Percentiles rank a stretch among this genome's conserved stretches.
phyloP scores from a whole-genome alignment of 208 protist species.

The Acanthamoeba healyi region DNA sequence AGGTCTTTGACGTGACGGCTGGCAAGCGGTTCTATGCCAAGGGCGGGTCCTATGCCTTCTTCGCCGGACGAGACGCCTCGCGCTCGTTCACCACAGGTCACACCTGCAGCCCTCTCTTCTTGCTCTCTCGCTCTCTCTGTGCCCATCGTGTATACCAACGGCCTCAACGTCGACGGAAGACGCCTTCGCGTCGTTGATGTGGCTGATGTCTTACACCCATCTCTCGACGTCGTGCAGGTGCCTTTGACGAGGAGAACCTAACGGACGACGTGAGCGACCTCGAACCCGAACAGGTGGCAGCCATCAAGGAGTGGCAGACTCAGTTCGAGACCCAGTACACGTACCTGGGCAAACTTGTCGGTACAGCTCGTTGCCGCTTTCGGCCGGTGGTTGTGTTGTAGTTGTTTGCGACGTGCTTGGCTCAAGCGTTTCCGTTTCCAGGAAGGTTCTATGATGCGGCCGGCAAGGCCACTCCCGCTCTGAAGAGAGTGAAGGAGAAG shows the following conservation, averaged over 20 bases:
- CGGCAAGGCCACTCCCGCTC: neutral
- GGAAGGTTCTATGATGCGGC: constrained; percentile 40
- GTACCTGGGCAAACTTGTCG: constrained; percentile 51
- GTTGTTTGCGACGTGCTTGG: neutral
- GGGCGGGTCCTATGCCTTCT: constrained; percentile 65
- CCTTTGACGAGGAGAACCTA: constrained; percentile 11
- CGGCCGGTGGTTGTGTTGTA: neutral
- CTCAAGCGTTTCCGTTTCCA: neutral
- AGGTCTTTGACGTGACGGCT: constrained; percentile 58
- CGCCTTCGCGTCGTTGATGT: no score
- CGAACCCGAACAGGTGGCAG: constrained; percentile 30
- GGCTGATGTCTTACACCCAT: neutral
- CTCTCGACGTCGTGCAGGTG: neutral
- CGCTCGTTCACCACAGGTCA: constrained; percentile 40
- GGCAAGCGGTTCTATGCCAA: constrained; percentile 61
- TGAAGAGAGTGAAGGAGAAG: constrained; percentile 52
- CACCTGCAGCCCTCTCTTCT: no score
- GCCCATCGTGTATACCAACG: no score
- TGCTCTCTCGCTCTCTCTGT: no score
- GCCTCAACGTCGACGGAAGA: no score
- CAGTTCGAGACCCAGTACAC: constrained; percentile 17
- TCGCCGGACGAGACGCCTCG: constrained; percentile 52
- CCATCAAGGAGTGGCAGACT: constrained; percentile 48
- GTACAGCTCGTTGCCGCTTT: neutral
- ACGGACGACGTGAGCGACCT: constrained; percentile 34